phyloP scores from a whole-genome alignment of 139 green algal genomes.

The Prasinococcaceae sp. region DNA sequence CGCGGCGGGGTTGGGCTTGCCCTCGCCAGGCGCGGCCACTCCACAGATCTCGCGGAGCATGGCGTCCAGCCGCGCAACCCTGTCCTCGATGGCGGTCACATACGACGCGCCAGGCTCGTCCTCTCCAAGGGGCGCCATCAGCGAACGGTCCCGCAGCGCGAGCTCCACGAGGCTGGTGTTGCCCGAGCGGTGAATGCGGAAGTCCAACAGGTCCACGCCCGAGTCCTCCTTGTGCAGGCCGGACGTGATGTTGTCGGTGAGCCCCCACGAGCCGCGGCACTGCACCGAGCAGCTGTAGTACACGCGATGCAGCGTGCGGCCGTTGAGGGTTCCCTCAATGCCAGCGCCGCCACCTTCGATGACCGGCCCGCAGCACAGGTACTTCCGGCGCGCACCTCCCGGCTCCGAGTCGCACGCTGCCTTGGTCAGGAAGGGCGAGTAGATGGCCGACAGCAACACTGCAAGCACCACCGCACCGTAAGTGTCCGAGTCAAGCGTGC shows the following conservation, averaged over 20 bases:
- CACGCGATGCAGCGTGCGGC: constrained; percentile 6
- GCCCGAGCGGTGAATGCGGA: background rate
- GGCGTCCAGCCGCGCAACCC: too few relatives aligned
- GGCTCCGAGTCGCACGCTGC: background rate
- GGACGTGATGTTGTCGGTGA: constrained; percentile 2
- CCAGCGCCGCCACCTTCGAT: background rate
- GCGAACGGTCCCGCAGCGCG: background rate
- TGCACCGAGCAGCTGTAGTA: background rate
- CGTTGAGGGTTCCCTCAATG: background rate
- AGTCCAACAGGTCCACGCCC: constrained; percentile 1
- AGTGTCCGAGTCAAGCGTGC: background rate
- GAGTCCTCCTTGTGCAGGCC: background rate
- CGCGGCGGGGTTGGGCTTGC: too few relatives aligned
- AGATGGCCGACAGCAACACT: constrained; percentile 9
- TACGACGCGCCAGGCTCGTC: too few relatives aligned
- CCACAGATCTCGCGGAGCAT: too few relatives aligned
- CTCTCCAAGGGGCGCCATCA: background rate
- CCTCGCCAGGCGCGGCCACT: too few relatives aligned
- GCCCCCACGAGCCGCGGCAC: background rate
- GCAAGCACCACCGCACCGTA: constrained; percentile 9
- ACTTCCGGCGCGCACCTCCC: background rate
- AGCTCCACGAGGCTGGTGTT: background rate
- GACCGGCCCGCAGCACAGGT: background rate
- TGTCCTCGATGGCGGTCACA: too few relatives aligned
- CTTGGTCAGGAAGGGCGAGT: background rate